Conservation (phyloP, 352 stramenopile genomes). For the Globisporangium polare region DNA sequence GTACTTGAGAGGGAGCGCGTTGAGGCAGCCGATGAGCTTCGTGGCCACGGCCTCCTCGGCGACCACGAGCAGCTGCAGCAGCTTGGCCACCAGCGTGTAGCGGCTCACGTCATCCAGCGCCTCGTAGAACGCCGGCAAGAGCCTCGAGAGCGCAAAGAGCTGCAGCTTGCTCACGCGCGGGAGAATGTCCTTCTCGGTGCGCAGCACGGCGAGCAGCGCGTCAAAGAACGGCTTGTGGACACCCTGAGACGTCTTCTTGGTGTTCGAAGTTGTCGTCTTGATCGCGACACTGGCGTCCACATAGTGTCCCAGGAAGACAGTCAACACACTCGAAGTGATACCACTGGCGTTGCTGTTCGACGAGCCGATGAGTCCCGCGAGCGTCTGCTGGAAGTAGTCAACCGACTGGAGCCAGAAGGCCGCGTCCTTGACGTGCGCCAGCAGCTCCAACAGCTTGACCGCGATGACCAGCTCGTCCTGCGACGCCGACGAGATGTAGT, state of each 20-base stretch:
- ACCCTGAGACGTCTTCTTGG: constrained; percentile 13
- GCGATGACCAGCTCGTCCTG: constrained; percentile 40
- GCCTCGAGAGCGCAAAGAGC: constrained; percentile 28
- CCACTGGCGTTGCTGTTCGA: constrained; percentile 1
- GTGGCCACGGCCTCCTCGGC: constrained; percentile 56
- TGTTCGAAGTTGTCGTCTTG: constrained; percentile 19
- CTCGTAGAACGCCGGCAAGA: constrained; percentile 40
- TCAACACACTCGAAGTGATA: constrained; percentile 29
- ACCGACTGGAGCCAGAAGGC: constrained; percentile 65
- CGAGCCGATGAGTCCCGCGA: constrained; percentile 22
- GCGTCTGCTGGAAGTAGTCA: constrained; percentile 54
- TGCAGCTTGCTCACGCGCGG: constrained; percentile 41
- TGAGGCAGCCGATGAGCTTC: constrained; percentile 50
- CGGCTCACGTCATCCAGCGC: constrained; percentile 48
- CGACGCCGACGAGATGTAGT: constrained; percentile 44
- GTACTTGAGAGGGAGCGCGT: constrained; percentile 45
- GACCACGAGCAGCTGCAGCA: constrained; percentile 59
- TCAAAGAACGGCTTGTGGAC: constrained; percentile 60
- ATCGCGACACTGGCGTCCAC: constrained; percentile 32
- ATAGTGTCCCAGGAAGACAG: constrained; percentile 52
- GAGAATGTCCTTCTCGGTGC: constrained; percentile 28
- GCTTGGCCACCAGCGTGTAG: constrained; percentile 36
- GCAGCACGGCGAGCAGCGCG: constrained; percentile 41
- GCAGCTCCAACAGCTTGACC: constrained; percentile 57
- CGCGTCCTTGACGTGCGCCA: constrained; percentile 44